Evolutionary conservation across 2,329 filamentous ascomycete genomes (phyloP).

Genomic region (Trichophyton schoenleinii): DNA sequence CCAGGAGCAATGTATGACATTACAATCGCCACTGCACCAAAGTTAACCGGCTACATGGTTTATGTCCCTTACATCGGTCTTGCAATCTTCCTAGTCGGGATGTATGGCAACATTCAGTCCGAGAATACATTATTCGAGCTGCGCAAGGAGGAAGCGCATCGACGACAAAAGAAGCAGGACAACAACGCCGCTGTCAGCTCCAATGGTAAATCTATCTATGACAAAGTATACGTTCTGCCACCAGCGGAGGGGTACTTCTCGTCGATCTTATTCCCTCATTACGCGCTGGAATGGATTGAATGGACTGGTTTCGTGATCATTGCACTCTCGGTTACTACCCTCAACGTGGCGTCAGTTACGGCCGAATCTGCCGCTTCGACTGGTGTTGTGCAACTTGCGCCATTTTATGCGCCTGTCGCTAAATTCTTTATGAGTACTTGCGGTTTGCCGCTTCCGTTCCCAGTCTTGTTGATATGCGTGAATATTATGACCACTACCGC

Average conservation of each 20-base stretch:
- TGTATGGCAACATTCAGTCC: constrained; percentile 72
- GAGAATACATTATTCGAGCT: constrained; percentile 86
- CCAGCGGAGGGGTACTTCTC: constrained; percentile 68
- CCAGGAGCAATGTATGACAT: constrained; percentile 18
- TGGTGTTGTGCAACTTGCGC: constrained; percentile 21
- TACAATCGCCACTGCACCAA: constrained; percentile 36
- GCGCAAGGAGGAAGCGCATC: constrained; percentile 51
- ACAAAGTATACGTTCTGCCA: constrained; percentile 80
- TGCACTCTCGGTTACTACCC: constrained; percentile 23
- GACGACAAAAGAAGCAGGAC: constrained; percentile 41
- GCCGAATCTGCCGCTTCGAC: constrained; percentile 7
- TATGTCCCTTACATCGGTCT: constrained; percentile 49
- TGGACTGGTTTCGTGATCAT: constrained; percentile 77
- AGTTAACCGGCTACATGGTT: constrained; percentile 36
- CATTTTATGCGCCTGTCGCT: constrained; percentile 26
- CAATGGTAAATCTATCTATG: constrained; percentile 31
- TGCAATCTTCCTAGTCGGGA: constrained; percentile 60
- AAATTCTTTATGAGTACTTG: constrained; percentile 17
- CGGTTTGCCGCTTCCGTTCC: constrained; percentile 46
- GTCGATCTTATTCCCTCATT: constrained; percentile 80
- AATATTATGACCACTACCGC: constrained; percentile 88
- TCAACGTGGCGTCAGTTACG: background rate
- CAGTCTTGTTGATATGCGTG: constrained; percentile 67
- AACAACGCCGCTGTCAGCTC: constrained; percentile 24
- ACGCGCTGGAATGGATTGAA: constrained; percentile 93